Evolutionary conservation across 176 grass and related monocot species (phyloP), one percentile per base, ranked within the genome.

Genomic region (Elymus sibiricus): DNA sequence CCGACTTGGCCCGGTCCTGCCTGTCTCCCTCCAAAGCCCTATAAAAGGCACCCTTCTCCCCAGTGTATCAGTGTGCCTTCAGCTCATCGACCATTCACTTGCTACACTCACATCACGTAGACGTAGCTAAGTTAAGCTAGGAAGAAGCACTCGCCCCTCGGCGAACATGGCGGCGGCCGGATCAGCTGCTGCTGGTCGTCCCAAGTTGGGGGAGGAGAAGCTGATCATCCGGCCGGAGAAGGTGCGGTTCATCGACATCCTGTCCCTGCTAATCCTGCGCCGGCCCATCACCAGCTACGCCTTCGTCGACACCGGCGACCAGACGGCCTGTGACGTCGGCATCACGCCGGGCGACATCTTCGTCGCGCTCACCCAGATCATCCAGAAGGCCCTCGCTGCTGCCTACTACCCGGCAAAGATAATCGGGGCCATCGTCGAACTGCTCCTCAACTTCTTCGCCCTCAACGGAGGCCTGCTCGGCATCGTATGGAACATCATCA

Each of bases 381-480:
- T 90, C 43, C 77, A 86, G 47, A 94, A 92, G 85, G 82, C 71
- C 9, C 76, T 94, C 6, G 59, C 3, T 0, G 27, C 19, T 49
- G 67, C 53, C 11, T 83, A 87, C 38, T 74, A 44, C 6, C 93
- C 93, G 1, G 27, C 89, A 4, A 77, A 84, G 38, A 71, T 26
- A 4, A 2, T 74, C 27, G 93, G 93, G 21, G 10, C 19, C 75
- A 13, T 77, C 51, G 28, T 86, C 40, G 93, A 95, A 86, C 86
- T 88, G 70, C 2, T 90, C 27, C 65, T 92, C 39, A 95, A 95
- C 90, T 86, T 95, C 70, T 1, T 95, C 64, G 53, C 83, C 1
- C 88, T 95, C 67, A 92, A 95, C 82, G 89, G 89, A 6, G 93
- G 93, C 15, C 28, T 95, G 16, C 58, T 90, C 31, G 82, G 90